Percentiles rank a stretch among this genome's conserved stretches.
Evolutionary conservation across 495 filamentous ascomycete genomes (phyloP).

Genomic region (Penicillium paradoxum): DNA sequence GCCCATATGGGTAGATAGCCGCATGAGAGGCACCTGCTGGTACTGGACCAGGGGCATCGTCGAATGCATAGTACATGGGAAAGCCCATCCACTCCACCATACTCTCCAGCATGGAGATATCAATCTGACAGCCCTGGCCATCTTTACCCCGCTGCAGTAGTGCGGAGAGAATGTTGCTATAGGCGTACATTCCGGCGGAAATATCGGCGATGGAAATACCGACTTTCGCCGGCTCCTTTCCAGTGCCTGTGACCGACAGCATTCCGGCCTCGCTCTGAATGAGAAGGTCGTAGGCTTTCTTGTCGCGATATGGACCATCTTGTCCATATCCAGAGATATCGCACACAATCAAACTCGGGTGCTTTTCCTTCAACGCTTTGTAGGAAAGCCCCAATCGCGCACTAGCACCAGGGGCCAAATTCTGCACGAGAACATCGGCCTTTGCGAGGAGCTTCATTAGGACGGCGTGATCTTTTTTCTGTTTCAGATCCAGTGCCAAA

Average conservation of each 20-base stretch:
- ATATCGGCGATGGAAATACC: conserved; percentile 52
- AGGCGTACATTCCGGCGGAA: conserved; percentile 47
- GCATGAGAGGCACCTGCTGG: conserved; percentile 47
- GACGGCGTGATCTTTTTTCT: conserved; percentile 32
- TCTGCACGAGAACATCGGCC: conserved; percentile 50
- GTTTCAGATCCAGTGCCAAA: conserved; percentile 45
- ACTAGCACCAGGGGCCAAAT: conserved; percentile 46
- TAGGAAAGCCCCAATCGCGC: conserved; percentile 45
- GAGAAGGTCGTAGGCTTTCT: conserved; percentile 54
- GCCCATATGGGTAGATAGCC: conserved; percentile 49
- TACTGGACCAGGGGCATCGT: conserved; percentile 33
- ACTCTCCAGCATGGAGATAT: conserved; percentile 51
- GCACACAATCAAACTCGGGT: conserved; percentile 47
- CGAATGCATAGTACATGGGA: conserved; percentile 48
- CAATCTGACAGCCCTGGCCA: conserved; percentile 40
- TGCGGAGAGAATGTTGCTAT: conserved; percentile 46
- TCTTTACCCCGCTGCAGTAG: conserved; percentile 42
- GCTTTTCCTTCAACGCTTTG: conserved; percentile 31
- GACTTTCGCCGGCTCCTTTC: conserved; percentile 44
- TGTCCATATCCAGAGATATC: conserved; percentile 50
- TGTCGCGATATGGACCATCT: conserved; percentile 46
- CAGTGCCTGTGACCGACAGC: conserved; percentile 46
- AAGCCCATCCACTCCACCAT: conserved; percentile 55
- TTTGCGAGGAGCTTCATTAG: conserved; percentile 41
- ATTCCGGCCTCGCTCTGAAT: conserved; percentile 52